Evolutionary conservation across 1,284 basidiomycete species (phyloP).

Genomic region (Ustilago loliicola): DNA sequence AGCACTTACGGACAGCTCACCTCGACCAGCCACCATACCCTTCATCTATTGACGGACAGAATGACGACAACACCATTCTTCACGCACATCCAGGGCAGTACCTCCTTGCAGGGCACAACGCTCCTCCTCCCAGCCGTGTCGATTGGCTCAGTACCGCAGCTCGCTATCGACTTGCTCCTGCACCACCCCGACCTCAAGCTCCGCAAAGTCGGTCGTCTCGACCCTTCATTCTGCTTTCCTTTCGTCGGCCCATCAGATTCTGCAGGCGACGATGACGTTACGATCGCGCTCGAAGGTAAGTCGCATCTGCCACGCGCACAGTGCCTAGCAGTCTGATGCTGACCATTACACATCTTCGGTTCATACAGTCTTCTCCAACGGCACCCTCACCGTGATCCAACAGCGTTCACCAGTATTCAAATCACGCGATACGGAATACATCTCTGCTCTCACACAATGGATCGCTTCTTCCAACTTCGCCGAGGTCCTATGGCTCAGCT

Average conservation of each 20-base stretch:
- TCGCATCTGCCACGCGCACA: background rate
- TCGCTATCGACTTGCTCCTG: slow-evolving; percentile 62
- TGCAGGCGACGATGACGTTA: slow-evolving; percentile 13
- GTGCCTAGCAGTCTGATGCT: background rate
- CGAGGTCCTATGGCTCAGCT: slow-evolving; percentile 30
- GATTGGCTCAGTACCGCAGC: slow-evolving; percentile 63
- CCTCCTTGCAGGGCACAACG: slow-evolving; percentile 37
- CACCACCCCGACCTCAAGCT: slow-evolving; percentile 37
- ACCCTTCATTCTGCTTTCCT: slow-evolving; percentile 55
- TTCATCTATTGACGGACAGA: background rate
- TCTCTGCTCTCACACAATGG: slow-evolving; percentile 28
- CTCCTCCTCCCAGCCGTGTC: slow-evolving; percentile 60
- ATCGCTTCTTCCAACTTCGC: slow-evolving; percentile 5
- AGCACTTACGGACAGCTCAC: slow-evolving; percentile 25
- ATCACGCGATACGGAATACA: slow-evolving; percentile 26
- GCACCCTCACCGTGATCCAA: slow-evolving; percentile 52
- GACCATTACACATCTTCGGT: too few relatives aligned
- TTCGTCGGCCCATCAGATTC: slow-evolving; percentile 58
- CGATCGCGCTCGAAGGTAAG: slow-evolving; percentile 38
- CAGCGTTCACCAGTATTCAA: slow-evolving; percentile 62
- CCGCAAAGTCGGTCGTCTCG: slow-evolving; percentile 48
- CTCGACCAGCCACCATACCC: background rate
- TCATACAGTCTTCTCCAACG: slow-evolving; percentile 37
- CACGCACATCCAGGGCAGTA: slow-evolving; percentile 7
- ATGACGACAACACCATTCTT: slow-evolving; percentile 35